Conservation (phyloP, 805 yeast genomes). For the Brettanomyces sp. region DNA sequence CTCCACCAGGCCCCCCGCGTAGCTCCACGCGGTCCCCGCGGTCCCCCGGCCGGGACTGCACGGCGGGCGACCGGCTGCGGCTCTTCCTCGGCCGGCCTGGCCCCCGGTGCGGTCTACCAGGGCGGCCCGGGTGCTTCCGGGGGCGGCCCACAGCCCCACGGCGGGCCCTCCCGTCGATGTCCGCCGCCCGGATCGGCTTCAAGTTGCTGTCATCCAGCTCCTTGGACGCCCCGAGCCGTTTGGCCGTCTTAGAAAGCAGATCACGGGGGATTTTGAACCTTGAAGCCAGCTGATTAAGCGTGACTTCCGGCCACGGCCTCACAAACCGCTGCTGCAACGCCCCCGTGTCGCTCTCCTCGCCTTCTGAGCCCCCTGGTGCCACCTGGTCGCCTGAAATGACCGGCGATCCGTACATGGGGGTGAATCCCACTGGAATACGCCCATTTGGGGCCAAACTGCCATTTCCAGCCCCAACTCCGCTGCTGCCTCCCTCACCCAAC, state of each 20-base stretch:
- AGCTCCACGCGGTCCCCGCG: neutral
- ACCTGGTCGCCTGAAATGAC: constrained; percentile 15
- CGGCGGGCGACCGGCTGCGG: neutral
- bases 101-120: neutral
- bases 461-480: constrained; percentile 2
- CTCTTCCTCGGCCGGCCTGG: constrained; percentile 1
- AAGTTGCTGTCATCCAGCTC: constrained; percentile 1
- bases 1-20: too few species aligned
- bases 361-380: neutral
- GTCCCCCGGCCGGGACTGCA: neutral
- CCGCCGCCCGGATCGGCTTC: constrained; percentile 1
- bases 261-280: constrained; percentile 18
- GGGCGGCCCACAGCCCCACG: neutral
- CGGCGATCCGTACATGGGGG: constrained; percentile 18
- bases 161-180: neutral
- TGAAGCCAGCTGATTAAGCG: constrained; percentile 19
- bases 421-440: constrained; percentile 9
- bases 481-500: neutral
- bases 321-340: constrained; percentile 10
- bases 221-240: neutral
- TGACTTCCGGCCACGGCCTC: constrained; percentile 22
- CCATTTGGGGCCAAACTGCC: too few species aligned
- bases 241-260: constrained; percentile 1
- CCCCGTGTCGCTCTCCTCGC: constrained; percentile 6
- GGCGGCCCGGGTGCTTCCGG: neutral